These are phyloP conservation scores for Pholiota microspora DNA, from an alignment of 768 basidiomycete genomes.

Conservation along the genomic window DNA sequence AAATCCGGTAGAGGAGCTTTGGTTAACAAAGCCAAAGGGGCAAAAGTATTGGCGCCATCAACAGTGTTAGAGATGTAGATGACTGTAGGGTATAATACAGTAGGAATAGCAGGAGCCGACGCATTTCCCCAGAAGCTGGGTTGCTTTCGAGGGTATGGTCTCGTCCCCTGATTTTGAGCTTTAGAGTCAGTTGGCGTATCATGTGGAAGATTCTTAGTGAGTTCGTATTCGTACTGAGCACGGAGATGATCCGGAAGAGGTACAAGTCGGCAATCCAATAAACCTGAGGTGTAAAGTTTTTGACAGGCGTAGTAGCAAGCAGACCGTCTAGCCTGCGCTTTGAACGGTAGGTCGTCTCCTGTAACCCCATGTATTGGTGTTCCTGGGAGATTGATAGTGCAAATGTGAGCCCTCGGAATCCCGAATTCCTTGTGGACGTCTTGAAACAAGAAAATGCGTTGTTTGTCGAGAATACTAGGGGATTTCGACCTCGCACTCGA, in stretches of 20 bases:
- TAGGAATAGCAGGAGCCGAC: constrained; percentile 18
- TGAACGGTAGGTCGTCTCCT: constrained; percentile 45
- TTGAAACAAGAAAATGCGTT: constrained; percentile 39
- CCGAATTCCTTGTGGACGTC: constrained; percentile 29
- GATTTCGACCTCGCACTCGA: constrained; percentile 19
- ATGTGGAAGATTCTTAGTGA: constrained; percentile 8
- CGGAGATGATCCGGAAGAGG: constrained; percentile 28
- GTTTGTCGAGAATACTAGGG: constrained; percentile 12
- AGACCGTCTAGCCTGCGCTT: constrained; percentile 52
- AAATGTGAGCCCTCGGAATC: constrained; percentile 29
- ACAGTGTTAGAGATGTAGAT: constrained; percentile 37
- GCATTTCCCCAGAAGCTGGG: constrained; percentile 69
- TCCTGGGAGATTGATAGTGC: constrained; percentile 46
- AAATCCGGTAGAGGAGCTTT: constrained; percentile 63
- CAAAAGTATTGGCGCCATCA: constrained; percentile 35
- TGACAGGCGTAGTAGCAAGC: constrained; percentile 59
- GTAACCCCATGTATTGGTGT: constrained; percentile 38
- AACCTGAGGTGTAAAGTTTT: constrained; percentile 44
- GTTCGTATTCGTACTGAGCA: constrained; percentile 17
- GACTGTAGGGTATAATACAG: constrained; percentile 55
- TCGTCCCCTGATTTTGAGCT: constrained; percentile 38
- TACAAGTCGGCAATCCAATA: constrained; percentile 52
- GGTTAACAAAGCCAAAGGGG: constrained; percentile 66
- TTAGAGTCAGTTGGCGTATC: constrained; percentile 20
- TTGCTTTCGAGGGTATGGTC: constrained; percentile 53